Evolutionary conservation across 1,284 basidiomycete genomes (phyloP), one percentile per base, ranked within the genome.

Genomic region (Malassezia restricta): DNA sequence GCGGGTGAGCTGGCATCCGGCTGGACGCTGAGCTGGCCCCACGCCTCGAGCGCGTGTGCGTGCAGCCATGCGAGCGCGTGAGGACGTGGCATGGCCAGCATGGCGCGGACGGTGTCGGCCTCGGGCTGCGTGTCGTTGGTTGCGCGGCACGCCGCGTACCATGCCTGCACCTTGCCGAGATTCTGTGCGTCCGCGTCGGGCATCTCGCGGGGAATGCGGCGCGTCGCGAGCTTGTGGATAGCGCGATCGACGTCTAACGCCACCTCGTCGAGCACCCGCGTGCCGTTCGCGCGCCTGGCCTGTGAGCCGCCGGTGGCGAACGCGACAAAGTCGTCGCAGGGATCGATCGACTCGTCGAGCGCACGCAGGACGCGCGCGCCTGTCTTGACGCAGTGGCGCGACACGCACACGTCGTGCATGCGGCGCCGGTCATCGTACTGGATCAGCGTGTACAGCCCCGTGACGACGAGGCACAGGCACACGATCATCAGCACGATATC

Each of bases 241-340:
- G 76, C 73, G 47, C 57, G 51, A 37, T 61, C 38, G 50, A 61
- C 64, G 17, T 59, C 54, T 1, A 51, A 43, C 6, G 49, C 42
- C 45, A 66, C 56, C 31, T 45, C 62, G 46, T 62, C 54, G 9
- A 56, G 60, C 14, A 58, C 38, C 81, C 86, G 51, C 28, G 31
- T 53, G 20, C 63, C 66, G 33, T 64, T 68, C 20, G 65, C 62
- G 40, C 65, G 71, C 2, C 51, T 20, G 9, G 50, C 57, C 20
- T 55, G 63, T 62, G 62, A 74, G 43, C 72, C 56, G 59, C 66
- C 66, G 42, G 62, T 65, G 14, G 87, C 82, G 75, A 84, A 98
- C 58, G 84, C 80, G 72, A 92, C 95, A 73, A 96, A 96, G 75
- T 91, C 84, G 62, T 95, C 87, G 75, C 92, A 98, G 0, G 92